These are phyloP conservation scores for Thraustochytrium striatum DNA, from an alignment of 352 stramenopile genomes.

Conservation along the genomic window DNA sequence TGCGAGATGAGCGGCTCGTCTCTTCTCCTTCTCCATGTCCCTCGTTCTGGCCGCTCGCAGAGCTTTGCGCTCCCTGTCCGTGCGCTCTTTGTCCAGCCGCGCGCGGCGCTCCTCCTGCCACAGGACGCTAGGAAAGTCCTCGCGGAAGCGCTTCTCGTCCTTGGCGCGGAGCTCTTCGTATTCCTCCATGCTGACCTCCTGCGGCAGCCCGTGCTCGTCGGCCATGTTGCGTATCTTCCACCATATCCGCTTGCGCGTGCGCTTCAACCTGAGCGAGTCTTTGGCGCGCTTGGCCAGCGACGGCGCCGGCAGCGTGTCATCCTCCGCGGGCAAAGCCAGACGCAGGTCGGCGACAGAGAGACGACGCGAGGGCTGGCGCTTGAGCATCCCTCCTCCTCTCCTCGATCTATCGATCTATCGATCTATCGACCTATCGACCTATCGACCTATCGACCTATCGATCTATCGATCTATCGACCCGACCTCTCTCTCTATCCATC, in stretches of 20 bases:
- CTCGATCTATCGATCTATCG: too few relatives aligned
- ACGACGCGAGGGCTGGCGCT: too few relatives aligned
- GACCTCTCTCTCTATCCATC: too few relatives aligned
- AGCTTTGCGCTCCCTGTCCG: background rate
- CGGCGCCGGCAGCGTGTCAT: background rate
- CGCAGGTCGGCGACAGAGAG: too few relatives aligned
- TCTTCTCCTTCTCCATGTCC: background rate
- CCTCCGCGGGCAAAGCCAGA: too few relatives aligned
- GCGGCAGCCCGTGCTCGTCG: slow-evolving; percentile 37
- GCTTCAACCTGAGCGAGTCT: slow-evolving; percentile 36
- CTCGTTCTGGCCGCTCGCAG: background rate
- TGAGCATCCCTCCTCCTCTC: too few relatives aligned
- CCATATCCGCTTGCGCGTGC: slow-evolving; percentile 30
- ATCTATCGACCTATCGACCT: too few relatives aligned
- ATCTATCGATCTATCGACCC: too few relatives aligned
- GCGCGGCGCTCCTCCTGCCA: slow-evolving; percentile 22
- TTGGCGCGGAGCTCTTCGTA: slow-evolving; percentile 31
- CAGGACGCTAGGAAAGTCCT: slow-evolving; percentile 37
- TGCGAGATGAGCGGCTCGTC: background rate
- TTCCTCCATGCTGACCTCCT: slow-evolving; percentile 36
- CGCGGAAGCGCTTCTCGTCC: slow-evolving; percentile 12
- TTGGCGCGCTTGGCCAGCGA: background rate
- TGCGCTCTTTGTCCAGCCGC: background rate
- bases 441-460: too few relatives aligned
- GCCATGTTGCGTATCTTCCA: slow-evolving; percentile 12